Conservation (phyloP, 306 rosid species). For the Vigna angularis region DNA sequence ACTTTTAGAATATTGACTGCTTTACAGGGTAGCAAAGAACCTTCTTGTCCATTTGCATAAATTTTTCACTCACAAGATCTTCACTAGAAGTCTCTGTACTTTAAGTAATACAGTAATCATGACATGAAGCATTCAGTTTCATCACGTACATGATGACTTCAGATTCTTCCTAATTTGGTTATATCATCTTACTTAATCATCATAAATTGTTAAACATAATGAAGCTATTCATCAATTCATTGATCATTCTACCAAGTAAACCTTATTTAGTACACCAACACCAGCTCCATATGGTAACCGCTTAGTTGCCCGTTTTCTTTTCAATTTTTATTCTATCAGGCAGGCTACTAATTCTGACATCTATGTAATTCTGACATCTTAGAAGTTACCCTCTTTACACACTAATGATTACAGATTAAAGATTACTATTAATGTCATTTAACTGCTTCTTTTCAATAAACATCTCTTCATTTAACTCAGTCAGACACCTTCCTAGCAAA, state of each 20-base stretch:
- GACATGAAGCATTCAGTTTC: too few relatives aligned
- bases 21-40: too few relatives aligned
- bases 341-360: slow-evolving; percentile 18
- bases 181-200: not conserved
- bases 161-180: not conserved
- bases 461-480: too few relatives aligned
- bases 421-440: not conserved
- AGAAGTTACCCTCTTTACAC: slow-evolving; percentile 20
- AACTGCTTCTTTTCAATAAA: not conserved
- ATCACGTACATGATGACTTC: not conserved
- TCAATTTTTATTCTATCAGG: not conserved
- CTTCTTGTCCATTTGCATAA: too few relatives aligned
- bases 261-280: not conserved
- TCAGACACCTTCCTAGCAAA: not conserved
- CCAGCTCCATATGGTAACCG: not conserved
- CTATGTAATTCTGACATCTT: slow-evolving; percentile 6
- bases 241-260: not conserved
- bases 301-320: slow-evolving; percentile 8
- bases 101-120: too few relatives aligned
- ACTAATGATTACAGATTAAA: not conserved
- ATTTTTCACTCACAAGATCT: too few relatives aligned
- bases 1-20: too few relatives aligned
- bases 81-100: too few relatives aligned
- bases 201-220: not conserved
- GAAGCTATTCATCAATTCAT: slow-evolving; percentile 26